Evolutionary conservation across 768 basidiomycete genomes (phyloP).

Genomic region (Tubosaeta sp.): DNA sequence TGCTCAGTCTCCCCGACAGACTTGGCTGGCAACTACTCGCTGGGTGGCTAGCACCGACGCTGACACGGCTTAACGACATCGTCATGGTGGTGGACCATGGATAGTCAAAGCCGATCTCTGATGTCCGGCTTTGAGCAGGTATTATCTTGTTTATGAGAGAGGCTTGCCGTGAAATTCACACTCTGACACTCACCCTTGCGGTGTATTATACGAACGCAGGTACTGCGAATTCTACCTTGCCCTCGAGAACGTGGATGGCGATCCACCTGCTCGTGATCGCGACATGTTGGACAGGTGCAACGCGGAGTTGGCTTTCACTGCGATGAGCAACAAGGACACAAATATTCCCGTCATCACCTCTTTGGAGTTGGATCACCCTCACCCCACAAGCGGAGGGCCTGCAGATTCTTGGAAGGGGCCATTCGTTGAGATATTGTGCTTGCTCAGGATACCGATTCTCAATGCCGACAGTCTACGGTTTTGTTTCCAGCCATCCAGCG

Average conservation of each 20-base stretch:
- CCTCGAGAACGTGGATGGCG: not conserved
- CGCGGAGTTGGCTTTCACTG: slow-evolving; percentile 2
- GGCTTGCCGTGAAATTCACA: no score
- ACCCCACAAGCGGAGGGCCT: not conserved
- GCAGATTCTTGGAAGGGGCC: slow-evolving; percentile 6
- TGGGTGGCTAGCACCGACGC: no score
- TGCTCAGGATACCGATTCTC: not conserved
- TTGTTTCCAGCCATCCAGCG: slow-evolving; percentile 14
- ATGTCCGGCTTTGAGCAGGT: not conserved
- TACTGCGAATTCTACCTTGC: not conserved
- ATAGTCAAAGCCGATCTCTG: not conserved
- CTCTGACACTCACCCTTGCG: no score
- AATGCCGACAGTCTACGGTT: not conserved
- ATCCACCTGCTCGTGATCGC: not conserved
- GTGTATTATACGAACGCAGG: no score
- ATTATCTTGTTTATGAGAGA: not conserved
- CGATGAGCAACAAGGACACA: not conserved
- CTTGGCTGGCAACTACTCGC: no score
- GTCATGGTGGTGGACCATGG: no score
- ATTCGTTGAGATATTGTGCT: slow-evolving; percentile 8
- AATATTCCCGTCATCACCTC: slow-evolving; percentile 3
- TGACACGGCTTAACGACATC: no score
- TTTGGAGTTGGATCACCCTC: not conserved
- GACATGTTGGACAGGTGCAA: not conserved
- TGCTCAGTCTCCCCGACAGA: no score